phyloP scores from a whole-genome alignment of 1,284 basidiomycete species.

The Trichosporon coremiiforme region DNA sequence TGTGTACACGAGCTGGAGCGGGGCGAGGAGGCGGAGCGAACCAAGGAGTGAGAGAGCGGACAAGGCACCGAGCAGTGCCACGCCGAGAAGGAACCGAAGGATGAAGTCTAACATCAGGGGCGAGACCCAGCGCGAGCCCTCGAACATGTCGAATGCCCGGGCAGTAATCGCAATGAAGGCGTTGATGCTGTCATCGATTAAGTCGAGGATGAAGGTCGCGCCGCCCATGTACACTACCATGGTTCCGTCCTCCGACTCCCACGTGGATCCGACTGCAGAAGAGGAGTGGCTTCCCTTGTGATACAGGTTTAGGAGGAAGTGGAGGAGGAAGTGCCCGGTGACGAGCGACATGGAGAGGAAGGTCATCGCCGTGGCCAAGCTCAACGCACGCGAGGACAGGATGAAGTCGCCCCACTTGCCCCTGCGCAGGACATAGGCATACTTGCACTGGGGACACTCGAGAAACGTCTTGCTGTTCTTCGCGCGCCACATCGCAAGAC shows the following conservation, averaged over 20 bases:
- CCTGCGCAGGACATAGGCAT: slow-evolving; percentile 49
- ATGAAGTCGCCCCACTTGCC: slow-evolving; percentile 52
- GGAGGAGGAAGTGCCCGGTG: slow-evolving; percentile 42
- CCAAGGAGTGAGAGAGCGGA: slow-evolving; percentile 50
- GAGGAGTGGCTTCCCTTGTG: background rate
- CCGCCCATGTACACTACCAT: slow-evolving; percentile 41
- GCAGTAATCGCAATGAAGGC: slow-evolving; percentile 37
- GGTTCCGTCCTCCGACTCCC: slow-evolving; percentile 29
- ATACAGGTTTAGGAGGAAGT: slow-evolving; percentile 20
- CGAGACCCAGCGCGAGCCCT: slow-evolving; percentile 20
- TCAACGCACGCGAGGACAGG: slow-evolving; percentile 45
- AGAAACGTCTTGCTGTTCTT: slow-evolving; percentile 50
- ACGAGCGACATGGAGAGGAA: slow-evolving; percentile 44
- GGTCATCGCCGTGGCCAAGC: slow-evolving; percentile 41
- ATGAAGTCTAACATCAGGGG: slow-evolving; percentile 29
- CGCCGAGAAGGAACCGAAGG: slow-evolving; percentile 48
- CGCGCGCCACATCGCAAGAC: slow-evolving; percentile 54
- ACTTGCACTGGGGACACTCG: slow-evolving; percentile 55
- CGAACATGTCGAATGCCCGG: slow-evolving; percentile 13
- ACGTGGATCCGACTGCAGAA: background rate
- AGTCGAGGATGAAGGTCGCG: slow-evolving; percentile 42
- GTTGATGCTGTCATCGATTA: slow-evolving; percentile 41
- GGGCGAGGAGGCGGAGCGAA: slow-evolving; percentile 48
- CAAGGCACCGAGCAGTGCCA: slow-evolving; percentile 52
- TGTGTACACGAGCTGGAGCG: slow-evolving; percentile 50